A percentile compares a stretch with the other conserved stretches of the same genome.
Conservation (phyloP, 345 rosid genomes). For the Angophora floribunda region DNA sequence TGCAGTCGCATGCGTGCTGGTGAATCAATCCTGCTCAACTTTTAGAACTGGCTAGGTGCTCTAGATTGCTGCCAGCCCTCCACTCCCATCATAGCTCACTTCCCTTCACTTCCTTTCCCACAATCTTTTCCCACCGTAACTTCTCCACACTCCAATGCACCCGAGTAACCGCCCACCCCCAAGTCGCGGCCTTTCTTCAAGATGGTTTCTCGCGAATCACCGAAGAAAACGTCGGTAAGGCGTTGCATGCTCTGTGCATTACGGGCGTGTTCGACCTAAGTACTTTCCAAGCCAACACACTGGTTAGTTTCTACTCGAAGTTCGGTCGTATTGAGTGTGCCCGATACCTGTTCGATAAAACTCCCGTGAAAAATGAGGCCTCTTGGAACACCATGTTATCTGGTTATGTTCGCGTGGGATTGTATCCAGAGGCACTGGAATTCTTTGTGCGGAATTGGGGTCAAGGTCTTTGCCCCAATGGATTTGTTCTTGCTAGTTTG, state of each 20-base stretch:
- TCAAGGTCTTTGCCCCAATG: slow-evolving; percentile 40
- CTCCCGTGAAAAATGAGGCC: slow-evolving; percentile 52
- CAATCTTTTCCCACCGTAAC: not conserved
- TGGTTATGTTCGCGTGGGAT: slow-evolving; percentile 47
- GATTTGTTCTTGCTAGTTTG: slow-evolving; percentile 64
- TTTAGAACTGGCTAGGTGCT: not conserved
- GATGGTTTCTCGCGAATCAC: slow-evolving; percentile 79
- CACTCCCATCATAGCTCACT: not conserved
- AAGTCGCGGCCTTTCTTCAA: slow-evolving; percentile 24
- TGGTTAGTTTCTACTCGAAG: slow-evolving; percentile 56
- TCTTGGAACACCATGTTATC: slow-evolving; percentile 89
- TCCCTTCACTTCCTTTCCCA: not conserved
- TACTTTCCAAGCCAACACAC: slow-evolving; percentile 47
- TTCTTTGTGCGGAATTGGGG: slow-evolving; percentile 36
- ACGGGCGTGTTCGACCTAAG: slow-evolving; percentile 34
- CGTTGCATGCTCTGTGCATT: slow-evolving; percentile 68
- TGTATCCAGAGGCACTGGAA: slow-evolving; percentile 25
- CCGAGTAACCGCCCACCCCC: slow-evolving; percentile 38
- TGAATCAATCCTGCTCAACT: not conserved
- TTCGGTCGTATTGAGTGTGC: slow-evolving; percentile 34
- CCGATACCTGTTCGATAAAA: slow-evolving; percentile 64
- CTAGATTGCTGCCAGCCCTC: not conserved
- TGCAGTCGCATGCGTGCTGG: not conserved
- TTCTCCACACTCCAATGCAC: slow-evolving; percentile 37
- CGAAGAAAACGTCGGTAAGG: slow-evolving; percentile 36